Percentiles rank a stretch among this genome's conserved stretches.
Conservation (phyloP, 169 alveolate species). For the Cryptosporidium muris region DNA sequence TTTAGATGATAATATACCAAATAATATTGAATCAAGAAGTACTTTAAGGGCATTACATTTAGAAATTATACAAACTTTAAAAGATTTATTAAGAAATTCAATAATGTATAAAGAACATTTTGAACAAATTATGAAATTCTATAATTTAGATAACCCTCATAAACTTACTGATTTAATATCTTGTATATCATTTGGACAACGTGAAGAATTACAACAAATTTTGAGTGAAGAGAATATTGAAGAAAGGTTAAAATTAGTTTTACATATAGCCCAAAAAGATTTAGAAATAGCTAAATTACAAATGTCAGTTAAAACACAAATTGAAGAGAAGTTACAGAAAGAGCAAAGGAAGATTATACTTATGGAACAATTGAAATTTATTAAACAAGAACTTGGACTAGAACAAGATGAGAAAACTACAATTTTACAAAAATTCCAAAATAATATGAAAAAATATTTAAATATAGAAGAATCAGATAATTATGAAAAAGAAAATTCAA, state of each 20-base stretch:
- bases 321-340: too few species aligned
- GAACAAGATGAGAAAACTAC: too few species aligned
- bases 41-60: constrained; percentile 79
- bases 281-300: constrained; percentile 80
- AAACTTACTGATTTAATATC: constrained; percentile 84
- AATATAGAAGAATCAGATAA: too few species aligned
- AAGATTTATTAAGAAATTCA: constrained; percentile 81
- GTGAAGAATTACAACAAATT: constrained; percentile 80
- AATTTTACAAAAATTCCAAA: too few species aligned
- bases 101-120: constrained; percentile 83
- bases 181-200: constrained; percentile 81
- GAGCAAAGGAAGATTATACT: too few species aligned
- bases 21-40: too few species aligned
- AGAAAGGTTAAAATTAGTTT: constrained; percentile 78
- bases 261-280: constrained; percentile 82
- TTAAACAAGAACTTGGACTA: too few species aligned
- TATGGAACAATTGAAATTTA: too few species aligned
- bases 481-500: too few species aligned
- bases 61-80: constrained; percentile 80
- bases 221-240: constrained; percentile 80
- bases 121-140: constrained; percentile 80
- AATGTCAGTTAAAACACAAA: neutral
- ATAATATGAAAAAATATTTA: too few species aligned
- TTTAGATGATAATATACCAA: too few species aligned
- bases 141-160: constrained; percentile 81